Evolutionary conservation across 2,329 filamentous ascomycete species (phyloP).

Genomic region (Juglanconis oblonga): DNA sequence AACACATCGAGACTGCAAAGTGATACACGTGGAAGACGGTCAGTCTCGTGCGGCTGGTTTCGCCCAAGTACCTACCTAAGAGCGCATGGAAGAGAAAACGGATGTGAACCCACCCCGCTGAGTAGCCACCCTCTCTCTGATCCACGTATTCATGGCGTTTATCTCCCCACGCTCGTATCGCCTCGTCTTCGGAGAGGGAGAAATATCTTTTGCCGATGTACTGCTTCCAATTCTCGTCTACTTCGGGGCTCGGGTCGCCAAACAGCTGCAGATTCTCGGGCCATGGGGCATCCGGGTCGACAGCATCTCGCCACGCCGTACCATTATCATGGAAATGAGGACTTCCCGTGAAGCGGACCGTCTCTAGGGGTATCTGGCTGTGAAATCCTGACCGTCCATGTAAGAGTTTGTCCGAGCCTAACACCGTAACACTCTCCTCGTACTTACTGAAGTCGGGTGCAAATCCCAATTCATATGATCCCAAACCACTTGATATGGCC

Average conservation of each 20-base stretch:
- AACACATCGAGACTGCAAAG: constrained; percentile 4
- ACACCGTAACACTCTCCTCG: too few species aligned
- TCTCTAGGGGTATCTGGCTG: not conserved
- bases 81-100: too few species aligned
- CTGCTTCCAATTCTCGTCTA: constrained; percentile 4
- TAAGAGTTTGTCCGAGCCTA: not conserved
- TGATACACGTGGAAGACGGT: too few species aligned
- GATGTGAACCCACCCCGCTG: not conserved
- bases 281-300: not conserved
- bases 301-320: not conserved
- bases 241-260: not conserved
- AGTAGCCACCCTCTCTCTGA: constrained; percentile 3
- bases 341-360: constrained; percentile 3
- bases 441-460: constrained; percentile 1
- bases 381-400: not conserved
- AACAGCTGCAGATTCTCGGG: constrained; percentile 1
- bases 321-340: constrained; percentile 7
- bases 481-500: not conserved
- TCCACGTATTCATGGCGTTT: constrained; percentile 8
- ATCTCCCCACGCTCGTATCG: constrained; percentile 5
- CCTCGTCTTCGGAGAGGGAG: constrained; percentile 5
- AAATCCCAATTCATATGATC: not conserved
- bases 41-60: not conserved
- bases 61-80: too few species aligned
- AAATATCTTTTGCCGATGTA: constrained; percentile 9